phyloP scores from a whole-genome alignment of 495 filamentous ascomycete species.

The Neurospora sp. region DNA sequence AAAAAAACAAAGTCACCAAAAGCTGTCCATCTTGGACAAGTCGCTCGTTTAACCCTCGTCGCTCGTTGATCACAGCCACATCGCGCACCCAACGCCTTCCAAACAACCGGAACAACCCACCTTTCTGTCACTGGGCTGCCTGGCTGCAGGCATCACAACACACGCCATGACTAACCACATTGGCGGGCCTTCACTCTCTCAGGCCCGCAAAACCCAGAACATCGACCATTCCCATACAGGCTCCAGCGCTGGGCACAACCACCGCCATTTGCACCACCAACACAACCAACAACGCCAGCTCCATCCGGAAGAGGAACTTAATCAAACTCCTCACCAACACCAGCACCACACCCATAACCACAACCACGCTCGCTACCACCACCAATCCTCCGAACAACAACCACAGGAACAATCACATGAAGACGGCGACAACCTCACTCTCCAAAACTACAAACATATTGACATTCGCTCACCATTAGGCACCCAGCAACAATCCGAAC shows the following conservation, averaged over 20 bases:
- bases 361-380: slow-evolving; percentile 17
- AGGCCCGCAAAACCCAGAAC: slow-evolving; percentile 28
- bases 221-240: slow-evolving; percentile 1
- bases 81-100: background rate
- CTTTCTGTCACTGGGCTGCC: slow-evolving; percentile 5
- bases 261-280: slow-evolving; percentile 23
- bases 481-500: slow-evolving; percentile 16
- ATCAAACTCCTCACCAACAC: slow-evolving; percentile 2
- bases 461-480: slow-evolving; percentile 28
- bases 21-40: background rate
- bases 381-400: slow-evolving; percentile 3
- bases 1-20: background rate
- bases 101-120: background rate
- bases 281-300: slow-evolving; percentile 5
- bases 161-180: slow-evolving; percentile 39
- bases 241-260: slow-evolving; percentile 21
- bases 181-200: slow-evolving; percentile 45
- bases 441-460: slow-evolving; percentile 3
- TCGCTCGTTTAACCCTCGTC: background rate
- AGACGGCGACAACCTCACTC: background rate
- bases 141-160: slow-evolving; percentile 21
- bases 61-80: background rate
- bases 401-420: background rate
- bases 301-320: background rate
- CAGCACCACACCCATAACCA: slow-evolving; percentile 7